A percentile compares a stretch with the other conserved stretches of the same genome.
Evolutionary conservation across 805 yeast genomes (phyloP).

Genomic region (Metschnikowia gruessii): DNA sequence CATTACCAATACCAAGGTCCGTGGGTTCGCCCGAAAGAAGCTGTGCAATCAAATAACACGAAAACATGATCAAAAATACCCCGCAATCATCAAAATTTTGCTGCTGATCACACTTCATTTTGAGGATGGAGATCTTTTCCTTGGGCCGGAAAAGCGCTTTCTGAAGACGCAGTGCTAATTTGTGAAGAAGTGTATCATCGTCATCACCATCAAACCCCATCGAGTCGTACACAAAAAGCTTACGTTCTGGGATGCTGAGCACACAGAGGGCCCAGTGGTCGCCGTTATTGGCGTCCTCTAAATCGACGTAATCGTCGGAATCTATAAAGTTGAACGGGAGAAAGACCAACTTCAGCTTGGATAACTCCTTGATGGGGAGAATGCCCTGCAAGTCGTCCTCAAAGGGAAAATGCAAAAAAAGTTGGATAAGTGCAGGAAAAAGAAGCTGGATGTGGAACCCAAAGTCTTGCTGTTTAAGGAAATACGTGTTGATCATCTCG

Average conservation of each 20-base stretch:
- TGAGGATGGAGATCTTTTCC: constrained; percentile 25
- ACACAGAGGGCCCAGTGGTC: constrained; percentile 75
- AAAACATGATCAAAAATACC: constrained; percentile 39
- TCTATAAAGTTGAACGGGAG: constrained; percentile 67
- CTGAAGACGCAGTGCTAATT: constrained; percentile 25
- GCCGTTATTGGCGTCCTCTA: constrained; percentile 60
- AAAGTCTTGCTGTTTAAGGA: constrained; percentile 19
- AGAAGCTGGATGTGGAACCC: constrained; percentile 32
- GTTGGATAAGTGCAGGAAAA: constrained; percentile 62
- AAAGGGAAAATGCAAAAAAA: constrained; percentile 49
- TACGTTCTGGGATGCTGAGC: constrained; percentile 45
- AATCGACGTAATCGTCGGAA: constrained; percentile 32
- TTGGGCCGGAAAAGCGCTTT: constrained; percentile 22
- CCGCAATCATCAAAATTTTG: constrained; percentile 68
- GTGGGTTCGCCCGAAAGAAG: constrained; percentile 29
- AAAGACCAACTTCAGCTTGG: constrained; percentile 48
- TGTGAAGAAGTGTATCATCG: constrained; percentile 27
- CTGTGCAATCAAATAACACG: constrained; percentile 31
- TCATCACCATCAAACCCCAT: constrained; percentile 39
- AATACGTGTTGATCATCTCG: constrained; percentile 40
- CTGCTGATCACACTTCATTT: constrained; percentile 54
- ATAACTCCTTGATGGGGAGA: constrained; percentile 33
- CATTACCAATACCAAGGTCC: constrained; percentile 37
- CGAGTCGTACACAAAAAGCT: constrained; percentile 59
- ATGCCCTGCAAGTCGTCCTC: constrained; percentile 38